Conservation (phyloP, 768 basidiomycete genomes). For the Xanthoconium stramineum region DNA sequence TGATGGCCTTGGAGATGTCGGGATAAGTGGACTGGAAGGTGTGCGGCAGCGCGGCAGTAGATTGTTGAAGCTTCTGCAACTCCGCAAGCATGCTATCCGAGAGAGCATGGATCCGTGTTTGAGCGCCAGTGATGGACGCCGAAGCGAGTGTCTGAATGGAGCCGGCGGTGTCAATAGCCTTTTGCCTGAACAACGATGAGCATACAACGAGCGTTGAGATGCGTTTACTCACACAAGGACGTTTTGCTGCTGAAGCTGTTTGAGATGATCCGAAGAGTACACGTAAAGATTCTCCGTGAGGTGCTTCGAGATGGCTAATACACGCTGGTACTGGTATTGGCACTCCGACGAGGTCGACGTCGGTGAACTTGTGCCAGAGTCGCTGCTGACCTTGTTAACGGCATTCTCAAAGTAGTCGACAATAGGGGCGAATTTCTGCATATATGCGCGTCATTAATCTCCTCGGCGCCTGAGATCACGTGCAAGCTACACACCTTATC, state of each 20-base stretch:
- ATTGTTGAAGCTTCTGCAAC: constrained; percentile 61
- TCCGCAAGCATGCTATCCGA: constrained; percentile 66
- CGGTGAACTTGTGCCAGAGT: constrained; percentile 45
- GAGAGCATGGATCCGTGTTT: constrained; percentile 54
- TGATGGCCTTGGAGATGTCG: constrained; percentile 49
- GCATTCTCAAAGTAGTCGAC: constrained; percentile 68
- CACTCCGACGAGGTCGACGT: constrained; percentile 49
- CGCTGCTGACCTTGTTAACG: constrained; percentile 45
- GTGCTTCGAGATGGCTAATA: constrained; percentile 58
- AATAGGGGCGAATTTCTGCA: constrained; percentile 66
- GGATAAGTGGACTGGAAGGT: constrained; percentile 58
- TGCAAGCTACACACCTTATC: constrained; percentile 65
- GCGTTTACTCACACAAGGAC: constrained; percentile 51
- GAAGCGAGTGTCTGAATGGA: constrained; percentile 59
- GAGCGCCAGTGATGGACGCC: constrained; percentile 51
- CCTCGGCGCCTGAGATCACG: constrained; percentile 16
- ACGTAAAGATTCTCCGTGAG: constrained; percentile 60
- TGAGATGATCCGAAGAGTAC: constrained; percentile 70
- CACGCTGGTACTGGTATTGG: constrained; percentile 79
- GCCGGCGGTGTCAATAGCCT: constrained; percentile 64
- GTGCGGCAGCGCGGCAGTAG: constrained; percentile 55
- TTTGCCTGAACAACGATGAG: constrained; percentile 45
- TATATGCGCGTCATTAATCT: constrained; percentile 4
- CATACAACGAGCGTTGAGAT: background rate
- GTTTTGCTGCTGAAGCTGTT: constrained; percentile 64